Evolutionary conservation across 179 eudicot genomes (phyloP).

Genomic region (Heliamphora pulchella): DNA sequence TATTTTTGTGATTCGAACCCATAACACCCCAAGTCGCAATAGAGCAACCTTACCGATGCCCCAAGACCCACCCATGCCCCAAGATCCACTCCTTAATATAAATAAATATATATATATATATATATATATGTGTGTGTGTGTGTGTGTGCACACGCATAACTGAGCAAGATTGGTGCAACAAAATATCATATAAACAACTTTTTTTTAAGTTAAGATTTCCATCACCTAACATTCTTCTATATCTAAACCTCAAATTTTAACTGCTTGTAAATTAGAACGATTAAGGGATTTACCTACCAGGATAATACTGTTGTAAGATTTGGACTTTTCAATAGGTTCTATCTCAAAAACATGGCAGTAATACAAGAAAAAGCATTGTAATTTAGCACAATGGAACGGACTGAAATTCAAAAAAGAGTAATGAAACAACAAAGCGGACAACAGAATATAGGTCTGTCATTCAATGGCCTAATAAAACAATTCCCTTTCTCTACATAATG

Average conservation of each 20-base stretch:
- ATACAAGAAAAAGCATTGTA: background rate
- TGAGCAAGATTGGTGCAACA: background rate
- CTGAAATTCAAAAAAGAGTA: background rate
- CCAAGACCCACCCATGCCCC: too few relatives aligned
- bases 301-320: background rate
- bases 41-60: too few relatives aligned
- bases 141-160: background rate
- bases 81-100: too few relatives aligned
- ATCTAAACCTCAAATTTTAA: background rate
- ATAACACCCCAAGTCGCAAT: too few relatives aligned
- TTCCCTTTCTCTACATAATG: background rate
- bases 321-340: background rate
- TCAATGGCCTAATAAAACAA: background rate
- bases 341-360: background rate
- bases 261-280: background rate
- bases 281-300: background rate
- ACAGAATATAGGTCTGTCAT: too few relatives aligned
- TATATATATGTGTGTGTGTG: too few relatives aligned
- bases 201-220: background rate
- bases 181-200: background rate
- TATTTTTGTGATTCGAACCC: too few relatives aligned
- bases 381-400: background rate
- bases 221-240: background rate
- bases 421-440: background rate
- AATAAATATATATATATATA: too few relatives aligned